phyloP scores from a whole-genome alignment of 2,329 filamentous ascomycete species.

The Thermomyces lanuginosus region DNA sequence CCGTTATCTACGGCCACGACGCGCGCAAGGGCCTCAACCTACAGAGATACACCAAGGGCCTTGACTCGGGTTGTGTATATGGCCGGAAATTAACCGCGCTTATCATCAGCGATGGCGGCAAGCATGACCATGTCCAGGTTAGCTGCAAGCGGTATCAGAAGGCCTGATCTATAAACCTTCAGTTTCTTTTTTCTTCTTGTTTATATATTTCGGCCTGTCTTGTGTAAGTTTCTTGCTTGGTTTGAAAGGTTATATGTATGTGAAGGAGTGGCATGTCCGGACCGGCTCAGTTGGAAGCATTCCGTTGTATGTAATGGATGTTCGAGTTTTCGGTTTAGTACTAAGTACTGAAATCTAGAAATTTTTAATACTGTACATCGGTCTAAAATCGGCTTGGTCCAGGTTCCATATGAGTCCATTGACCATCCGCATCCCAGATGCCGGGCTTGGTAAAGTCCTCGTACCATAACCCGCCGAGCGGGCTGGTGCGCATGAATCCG shows the following conservation, averaged over 20 bases:
- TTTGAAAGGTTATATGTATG: too few relatives aligned
- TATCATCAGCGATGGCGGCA: slow-evolving; percentile 46
- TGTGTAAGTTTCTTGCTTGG: too few relatives aligned
- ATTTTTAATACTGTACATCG: too few relatives aligned
- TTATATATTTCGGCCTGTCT: neutral
- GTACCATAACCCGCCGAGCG: slow-evolving; percentile 23
- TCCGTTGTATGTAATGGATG: neutral
- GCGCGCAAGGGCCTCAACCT: slow-evolving; percentile 53
- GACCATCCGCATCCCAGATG: slow-evolving; percentile 16
- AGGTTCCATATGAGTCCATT: slow-evolving; percentile 6
- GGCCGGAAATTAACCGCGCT: slow-evolving; percentile 63
- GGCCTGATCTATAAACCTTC: slow-evolving; percentile 4
- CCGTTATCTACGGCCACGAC: slow-evolving; percentile 80
- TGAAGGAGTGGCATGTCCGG: too few relatives aligned
- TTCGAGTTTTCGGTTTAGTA: neutral
- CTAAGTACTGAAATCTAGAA: too few relatives aligned
- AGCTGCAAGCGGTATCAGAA: slow-evolving; percentile 21
- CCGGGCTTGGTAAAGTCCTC: slow-evolving; percentile 24
- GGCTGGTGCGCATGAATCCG: slow-evolving; percentile 22
- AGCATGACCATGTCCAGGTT: slow-evolving; percentile 27
- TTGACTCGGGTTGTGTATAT: slow-evolving; percentile 69
- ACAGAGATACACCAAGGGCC: slow-evolving; percentile 57
- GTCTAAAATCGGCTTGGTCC: slow-evolving; percentile 5
- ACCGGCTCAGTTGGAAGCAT: too few relatives aligned
- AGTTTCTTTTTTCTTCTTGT: slow-evolving; percentile 1